Evolutionary conservation across 2,329 filamentous ascomycete genomes (phyloP).

Genomic region (Sporothrix globosa): DNA sequence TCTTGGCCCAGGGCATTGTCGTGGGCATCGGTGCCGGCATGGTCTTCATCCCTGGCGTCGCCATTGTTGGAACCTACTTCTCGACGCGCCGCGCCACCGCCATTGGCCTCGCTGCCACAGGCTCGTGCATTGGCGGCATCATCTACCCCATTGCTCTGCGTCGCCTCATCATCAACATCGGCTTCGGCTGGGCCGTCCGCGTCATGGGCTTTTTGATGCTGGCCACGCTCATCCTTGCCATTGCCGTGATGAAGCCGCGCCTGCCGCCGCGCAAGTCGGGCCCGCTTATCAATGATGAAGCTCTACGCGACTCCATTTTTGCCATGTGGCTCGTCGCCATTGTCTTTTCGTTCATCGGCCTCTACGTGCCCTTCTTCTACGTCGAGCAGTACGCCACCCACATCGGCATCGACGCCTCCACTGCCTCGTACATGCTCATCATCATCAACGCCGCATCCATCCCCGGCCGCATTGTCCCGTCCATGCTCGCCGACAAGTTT

Average conservation of each 20-base stretch:
- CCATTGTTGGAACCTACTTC: conserved; percentile 60
- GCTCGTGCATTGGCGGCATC: conserved; percentile 42
- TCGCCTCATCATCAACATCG: conserved; percentile 38
- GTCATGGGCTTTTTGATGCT: conserved; percentile 35
- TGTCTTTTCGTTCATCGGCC: conserved; percentile 31
- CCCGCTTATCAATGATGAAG: conserved; percentile 33
- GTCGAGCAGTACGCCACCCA: conserved; percentile 30
- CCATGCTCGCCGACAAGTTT: conserved; percentile 31
- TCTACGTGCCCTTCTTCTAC: conserved; percentile 33
- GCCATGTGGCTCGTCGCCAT: conserved; percentile 29
- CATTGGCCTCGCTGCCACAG: conserved; percentile 27
- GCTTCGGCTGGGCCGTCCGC: conserved; percentile 39
- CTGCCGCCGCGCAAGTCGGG: conserved; percentile 33
- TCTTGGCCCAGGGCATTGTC: conserved; percentile 60
- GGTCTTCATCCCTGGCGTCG: conserved; percentile 57
- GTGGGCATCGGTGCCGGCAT: conserved; percentile 60
- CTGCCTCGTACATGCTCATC: conserved; percentile 32
- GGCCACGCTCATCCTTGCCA: conserved; percentile 30
- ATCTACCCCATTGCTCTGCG: conserved; percentile 39
- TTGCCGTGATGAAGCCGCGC: conserved; percentile 32
- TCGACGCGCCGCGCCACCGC: conserved; percentile 29
- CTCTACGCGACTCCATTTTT: conserved; percentile 32
- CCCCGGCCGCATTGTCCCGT: conserved; percentile 31
- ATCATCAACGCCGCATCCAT: conserved; percentile 33
- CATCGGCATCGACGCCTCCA: conserved; percentile 23